phyloP scores from a whole-genome alignment of 2,329 filamentous ascomycete genomes.

The Capronia coronata region DNA sequence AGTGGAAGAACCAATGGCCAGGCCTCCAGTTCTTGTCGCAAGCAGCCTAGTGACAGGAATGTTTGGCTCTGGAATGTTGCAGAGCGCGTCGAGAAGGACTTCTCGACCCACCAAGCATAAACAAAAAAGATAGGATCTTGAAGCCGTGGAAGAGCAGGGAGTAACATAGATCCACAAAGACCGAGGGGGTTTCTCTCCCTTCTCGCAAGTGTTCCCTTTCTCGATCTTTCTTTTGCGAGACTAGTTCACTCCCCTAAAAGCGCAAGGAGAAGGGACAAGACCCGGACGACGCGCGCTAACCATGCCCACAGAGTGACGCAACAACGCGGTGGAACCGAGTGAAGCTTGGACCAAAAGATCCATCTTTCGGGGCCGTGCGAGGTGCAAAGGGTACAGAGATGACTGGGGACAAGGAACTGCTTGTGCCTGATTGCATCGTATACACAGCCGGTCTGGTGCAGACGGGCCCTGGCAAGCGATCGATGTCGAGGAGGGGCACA shows the following conservation, averaged over 20 bases:
- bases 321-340: conserved; percentile 12
- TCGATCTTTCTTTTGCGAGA: background rate
- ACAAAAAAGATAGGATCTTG: background rate
- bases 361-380: conserved; percentile 14
- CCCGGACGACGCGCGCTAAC: background rate
- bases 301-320: conserved; percentile 14
- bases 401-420: background rate
- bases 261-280: background rate
- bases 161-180: background rate
- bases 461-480: background rate
- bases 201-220: background rate
- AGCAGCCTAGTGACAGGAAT: background rate
- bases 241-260: too few species aligned
- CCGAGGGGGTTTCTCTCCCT: background rate
- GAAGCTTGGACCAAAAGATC: conserved; percentile 3
- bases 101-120: background rate
- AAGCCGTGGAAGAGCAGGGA: background rate
- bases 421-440: background rate
- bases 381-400: background rate
- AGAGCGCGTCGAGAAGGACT: background rate
- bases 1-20: background rate
- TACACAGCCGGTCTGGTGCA: background rate
- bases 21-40: background rate
- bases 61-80: conserved; percentile 1
- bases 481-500: background rate